Evolutionary conservation across 768 basidiomycete genomes (phyloP).

Genomic region (Omphalotus guepiniiformis): DNA sequence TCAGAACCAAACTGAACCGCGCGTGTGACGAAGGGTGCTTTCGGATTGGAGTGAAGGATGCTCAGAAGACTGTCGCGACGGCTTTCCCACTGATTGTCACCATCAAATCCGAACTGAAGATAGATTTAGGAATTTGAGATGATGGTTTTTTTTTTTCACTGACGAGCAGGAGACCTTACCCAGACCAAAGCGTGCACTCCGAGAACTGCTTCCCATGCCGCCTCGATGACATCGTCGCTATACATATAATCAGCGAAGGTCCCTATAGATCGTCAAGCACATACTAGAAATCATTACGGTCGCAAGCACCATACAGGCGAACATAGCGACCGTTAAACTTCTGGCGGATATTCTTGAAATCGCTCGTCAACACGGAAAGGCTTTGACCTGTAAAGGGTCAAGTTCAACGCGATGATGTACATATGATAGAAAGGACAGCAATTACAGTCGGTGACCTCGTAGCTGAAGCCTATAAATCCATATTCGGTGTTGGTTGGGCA

Average conservation of each 20-base stretch:
- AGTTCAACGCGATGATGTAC: slow-evolving; percentile 4
- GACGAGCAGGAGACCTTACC: slow-evolving; percentile 25
- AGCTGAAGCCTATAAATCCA: slow-evolving; percentile 75
- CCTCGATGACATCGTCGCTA: slow-evolving; percentile 43
- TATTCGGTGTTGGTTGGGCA: slow-evolving; percentile 62
- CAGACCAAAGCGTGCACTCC: slow-evolving; percentile 52
- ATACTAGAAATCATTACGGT: slow-evolving; percentile 18
- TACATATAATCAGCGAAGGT: neutral
- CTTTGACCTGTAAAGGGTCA: slow-evolving; percentile 48
- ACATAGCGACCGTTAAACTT: slow-evolving; percentile 65
- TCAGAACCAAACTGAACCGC: slow-evolving; percentile 70
- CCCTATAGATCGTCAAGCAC: neutral
- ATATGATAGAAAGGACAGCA: neutral
- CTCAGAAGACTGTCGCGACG: slow-evolving; percentile 50
- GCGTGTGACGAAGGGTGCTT: slow-evolving; percentile 61
- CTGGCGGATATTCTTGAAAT: slow-evolving; percentile 57
- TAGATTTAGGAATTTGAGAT: neutral
- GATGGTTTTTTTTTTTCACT: no score
- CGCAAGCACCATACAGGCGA: slow-evolving; percentile 49
- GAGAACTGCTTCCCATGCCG: slow-evolving; percentile 42
- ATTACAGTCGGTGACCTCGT: slow-evolving; percentile 65
- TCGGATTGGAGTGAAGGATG: slow-evolving; percentile 53
- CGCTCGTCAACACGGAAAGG: slow-evolving; percentile 38
- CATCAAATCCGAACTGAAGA: slow-evolving; percentile 44
- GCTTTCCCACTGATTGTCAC: slow-evolving; percentile 44